Percentiles rank a stretch among this genome's conserved stretches.
Evolutionary conservation across 2,329 filamentous ascomycete genomes (phyloP).

Genomic region (Ophiostoma tasmaniense): DNA sequence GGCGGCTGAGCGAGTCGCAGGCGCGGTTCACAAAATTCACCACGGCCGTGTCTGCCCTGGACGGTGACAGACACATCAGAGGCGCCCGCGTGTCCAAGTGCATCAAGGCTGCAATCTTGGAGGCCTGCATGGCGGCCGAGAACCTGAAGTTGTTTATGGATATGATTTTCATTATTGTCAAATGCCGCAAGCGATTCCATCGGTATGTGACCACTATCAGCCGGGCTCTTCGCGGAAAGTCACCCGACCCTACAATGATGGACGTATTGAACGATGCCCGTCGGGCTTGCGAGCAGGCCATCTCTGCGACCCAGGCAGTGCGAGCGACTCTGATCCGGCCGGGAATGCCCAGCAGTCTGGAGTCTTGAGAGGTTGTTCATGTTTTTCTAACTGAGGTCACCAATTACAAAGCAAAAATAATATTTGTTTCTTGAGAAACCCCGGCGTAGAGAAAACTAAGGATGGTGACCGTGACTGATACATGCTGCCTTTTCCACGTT

Average conservation of each 20-base stretch:
- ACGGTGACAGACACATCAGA: neutral
- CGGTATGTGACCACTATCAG: neutral
- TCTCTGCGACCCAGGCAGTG: neutral
- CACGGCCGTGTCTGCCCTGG: neutral
- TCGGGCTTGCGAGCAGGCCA: neutral
- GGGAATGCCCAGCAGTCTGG: neutral
- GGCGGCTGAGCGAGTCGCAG: neutral
- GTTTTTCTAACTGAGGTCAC: too few relatives aligned
- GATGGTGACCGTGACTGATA: too few relatives aligned
- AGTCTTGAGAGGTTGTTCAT: neutral
- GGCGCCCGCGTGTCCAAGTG: neutral
- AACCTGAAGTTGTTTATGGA: neutral
- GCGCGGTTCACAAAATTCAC: neutral
- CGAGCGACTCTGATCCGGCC: neutral
- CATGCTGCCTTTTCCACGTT: too few relatives aligned
- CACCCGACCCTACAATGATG: neutral
- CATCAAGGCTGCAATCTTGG: neutral
- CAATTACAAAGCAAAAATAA: too few relatives aligned
- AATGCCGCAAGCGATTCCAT: neutral
- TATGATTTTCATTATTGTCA: neutral
- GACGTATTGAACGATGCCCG: neutral
- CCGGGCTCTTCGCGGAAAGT: neutral
- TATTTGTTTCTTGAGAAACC: too few relatives aligned
- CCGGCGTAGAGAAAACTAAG: too few relatives aligned
- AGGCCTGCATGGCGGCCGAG: neutral